phyloP scores from a whole-genome alignment of 2,329 filamentous ascomycete species.

The Mariannaea elegans region DNA sequence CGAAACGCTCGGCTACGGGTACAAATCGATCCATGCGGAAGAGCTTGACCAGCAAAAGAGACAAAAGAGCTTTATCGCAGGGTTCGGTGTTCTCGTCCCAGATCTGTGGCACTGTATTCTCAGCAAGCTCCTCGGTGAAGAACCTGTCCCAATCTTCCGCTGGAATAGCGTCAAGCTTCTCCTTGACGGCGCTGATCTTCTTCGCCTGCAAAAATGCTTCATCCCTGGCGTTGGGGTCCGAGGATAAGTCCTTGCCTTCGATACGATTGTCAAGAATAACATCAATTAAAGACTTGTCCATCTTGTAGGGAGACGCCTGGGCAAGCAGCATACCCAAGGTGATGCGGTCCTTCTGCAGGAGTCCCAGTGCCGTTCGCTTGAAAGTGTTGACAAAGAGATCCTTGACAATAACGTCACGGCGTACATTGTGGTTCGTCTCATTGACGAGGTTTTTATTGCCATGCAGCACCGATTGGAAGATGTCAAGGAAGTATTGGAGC shows the following conservation, averaged over 20 bases:
- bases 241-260: constrained; percentile 81
- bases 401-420: constrained; percentile 89
- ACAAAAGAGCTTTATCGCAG: constrained; percentile 80
- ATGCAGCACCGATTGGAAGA: constrained; percentile 92
- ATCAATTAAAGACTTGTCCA: constrained; percentile 92
- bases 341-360: constrained; percentile 93
- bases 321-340: constrained; percentile 94
- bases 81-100: constrained; percentile 72
- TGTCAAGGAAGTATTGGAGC: constrained; percentile 96
- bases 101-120: constrained; percentile 80
- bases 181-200: constrained; percentile 77
- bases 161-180: constrained; percentile 70
- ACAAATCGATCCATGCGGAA: constrained; percentile 97
- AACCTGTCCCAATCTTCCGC: constrained; percentile 80
- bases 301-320: constrained; percentile 93
- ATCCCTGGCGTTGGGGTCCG: constrained; percentile 68
- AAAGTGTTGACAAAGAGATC: constrained; percentile 93
- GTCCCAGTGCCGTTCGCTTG: constrained; percentile 89
- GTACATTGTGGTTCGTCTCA: constrained; percentile 78
- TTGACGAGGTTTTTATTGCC: constrained; percentile 77
- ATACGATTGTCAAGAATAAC: constrained; percentile 81
- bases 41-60: constrained; percentile 90
- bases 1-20: constrained; percentile 90
- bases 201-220: constrained; percentile 74
- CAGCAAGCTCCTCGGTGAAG: constrained; percentile 84